phyloP scores from a whole-genome alignment of 805 yeast species.

The Wickerhamiella domercqiae region DNA sequence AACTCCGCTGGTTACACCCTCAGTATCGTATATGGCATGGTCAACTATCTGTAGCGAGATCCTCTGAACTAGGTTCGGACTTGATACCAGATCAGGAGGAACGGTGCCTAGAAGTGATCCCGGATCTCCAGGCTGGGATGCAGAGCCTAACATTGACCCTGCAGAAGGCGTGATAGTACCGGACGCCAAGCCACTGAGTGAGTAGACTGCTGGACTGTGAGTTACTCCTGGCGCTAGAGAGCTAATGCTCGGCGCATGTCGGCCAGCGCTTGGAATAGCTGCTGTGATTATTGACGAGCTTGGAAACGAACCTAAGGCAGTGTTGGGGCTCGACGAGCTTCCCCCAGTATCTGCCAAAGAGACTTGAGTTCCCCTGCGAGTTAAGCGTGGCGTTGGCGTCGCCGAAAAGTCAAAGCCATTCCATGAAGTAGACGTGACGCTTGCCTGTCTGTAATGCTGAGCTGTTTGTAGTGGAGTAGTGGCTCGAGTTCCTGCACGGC shows the following conservation, averaged over 20 bases:
- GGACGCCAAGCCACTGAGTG: neutral
- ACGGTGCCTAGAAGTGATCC: neutral
- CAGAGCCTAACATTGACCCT: neutral
- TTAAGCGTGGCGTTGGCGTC: no score
- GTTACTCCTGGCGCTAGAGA: neutral
- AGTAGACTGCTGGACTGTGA: neutral
- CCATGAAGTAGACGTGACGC: no score
- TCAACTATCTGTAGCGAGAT: conserved; percentile 1
- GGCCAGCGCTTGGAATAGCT: no score
- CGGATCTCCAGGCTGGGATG: conserved; percentile 1
- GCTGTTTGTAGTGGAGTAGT: no score
- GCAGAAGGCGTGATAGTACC: neutral
- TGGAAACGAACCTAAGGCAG: no score
- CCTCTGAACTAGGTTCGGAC: neutral
- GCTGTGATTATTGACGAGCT: neutral
- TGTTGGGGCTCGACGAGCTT: no score
- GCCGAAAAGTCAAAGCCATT: no score
- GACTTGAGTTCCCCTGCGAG: no score
- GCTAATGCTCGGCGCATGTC: no score
- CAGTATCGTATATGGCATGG: conserved; percentile 1
- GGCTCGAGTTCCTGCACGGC: no score
- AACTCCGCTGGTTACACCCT: neutral
- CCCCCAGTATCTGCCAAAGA: no score
- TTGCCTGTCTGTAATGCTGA: no score
- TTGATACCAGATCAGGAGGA: conserved; percentile 2